Percentiles rank a stretch among this genome's conserved stretches.
These are phyloP conservation scores for Melampsora americana DNA, from an alignment of 1,284 basidiomycete species.

Conservation along the genomic window DNA sequence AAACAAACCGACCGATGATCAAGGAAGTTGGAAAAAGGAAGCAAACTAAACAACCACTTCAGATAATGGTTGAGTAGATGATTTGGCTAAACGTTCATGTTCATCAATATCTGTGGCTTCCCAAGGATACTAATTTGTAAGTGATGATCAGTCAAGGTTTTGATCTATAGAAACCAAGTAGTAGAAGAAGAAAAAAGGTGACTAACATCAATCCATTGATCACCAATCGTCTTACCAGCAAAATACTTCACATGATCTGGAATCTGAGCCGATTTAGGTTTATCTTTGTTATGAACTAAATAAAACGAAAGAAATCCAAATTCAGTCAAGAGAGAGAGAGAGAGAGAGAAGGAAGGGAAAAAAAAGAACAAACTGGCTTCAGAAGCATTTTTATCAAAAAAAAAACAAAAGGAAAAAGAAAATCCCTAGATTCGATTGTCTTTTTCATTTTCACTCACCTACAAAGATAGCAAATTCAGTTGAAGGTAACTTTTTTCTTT, in stretches of 20 bases:
- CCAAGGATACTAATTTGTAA: slow-evolving; percentile 39
- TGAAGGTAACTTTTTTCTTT: slow-evolving; percentile 52
- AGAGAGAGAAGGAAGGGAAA: too few species aligned
- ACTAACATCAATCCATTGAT: slow-evolving; percentile 41
- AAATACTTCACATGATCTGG: slow-evolving; percentile 65
- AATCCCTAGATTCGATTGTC: too few species aligned
- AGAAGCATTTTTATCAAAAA: too few species aligned
- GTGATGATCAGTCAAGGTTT: too few species aligned
- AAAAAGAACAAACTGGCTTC: too few species aligned
- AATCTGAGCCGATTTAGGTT: slow-evolving; percentile 72
- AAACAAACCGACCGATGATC: neutral
- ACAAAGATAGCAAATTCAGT: slow-evolving; percentile 87
- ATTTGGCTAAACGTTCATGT: slow-evolving; percentile 24
- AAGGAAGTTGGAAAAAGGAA: too few species aligned
- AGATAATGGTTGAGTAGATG: neutral
- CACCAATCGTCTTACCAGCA: slow-evolving; percentile 48
- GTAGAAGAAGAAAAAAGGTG: neutral
- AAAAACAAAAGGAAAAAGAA: too few species aligned
- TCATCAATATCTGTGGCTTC: slow-evolving; percentile 42
- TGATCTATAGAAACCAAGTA: neutral
- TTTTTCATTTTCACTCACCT: slow-evolving; percentile 50
- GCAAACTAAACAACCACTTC: neutral
- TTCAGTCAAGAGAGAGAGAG: too few species aligned
- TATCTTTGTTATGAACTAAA: slow-evolving; percentile 83
- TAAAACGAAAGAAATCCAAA: too few species aligned